Evolutionary conservation across 2,329 filamentous ascomycete genomes (phyloP).

Genomic region (Aspergillus bombycis): DNA sequence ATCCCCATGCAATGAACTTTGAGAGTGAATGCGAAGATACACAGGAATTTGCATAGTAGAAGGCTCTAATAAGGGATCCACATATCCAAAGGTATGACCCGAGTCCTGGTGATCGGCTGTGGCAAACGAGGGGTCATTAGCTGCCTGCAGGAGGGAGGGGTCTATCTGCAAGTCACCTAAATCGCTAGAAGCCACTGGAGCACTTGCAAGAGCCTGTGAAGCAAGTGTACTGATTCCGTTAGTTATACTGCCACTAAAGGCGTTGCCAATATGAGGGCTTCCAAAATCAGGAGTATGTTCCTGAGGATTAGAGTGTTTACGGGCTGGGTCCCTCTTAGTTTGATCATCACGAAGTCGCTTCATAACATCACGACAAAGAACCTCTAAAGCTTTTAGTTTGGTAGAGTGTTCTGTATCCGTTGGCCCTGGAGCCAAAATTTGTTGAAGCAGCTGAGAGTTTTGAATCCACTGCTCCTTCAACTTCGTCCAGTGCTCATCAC

Average conservation of each 20-base stretch:
- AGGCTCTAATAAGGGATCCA: constrained; percentile 40
- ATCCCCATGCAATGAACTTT: constrained; percentile 58
- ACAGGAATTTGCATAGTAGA: constrained; percentile 55
- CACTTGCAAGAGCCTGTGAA: constrained; percentile 47
- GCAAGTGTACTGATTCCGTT: constrained; percentile 49
- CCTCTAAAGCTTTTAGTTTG: constrained; percentile 69
- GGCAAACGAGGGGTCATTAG: constrained; percentile 51
- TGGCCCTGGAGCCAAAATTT: constrained; percentile 55
- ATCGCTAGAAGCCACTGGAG: constrained; percentile 42
- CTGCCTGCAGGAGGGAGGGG: constrained; percentile 63
- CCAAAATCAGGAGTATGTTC: constrained; percentile 25
- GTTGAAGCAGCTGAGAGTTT: constrained; percentile 58
- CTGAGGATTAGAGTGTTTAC: constrained; percentile 38
- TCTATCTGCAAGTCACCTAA: constrained; percentile 64
- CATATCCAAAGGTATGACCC: constrained; percentile 37
- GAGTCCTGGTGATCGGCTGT: constrained; percentile 38
- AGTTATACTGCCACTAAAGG: constrained; percentile 32
- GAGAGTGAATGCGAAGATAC: constrained; percentile 70
- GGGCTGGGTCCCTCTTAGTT: constrained; percentile 56
- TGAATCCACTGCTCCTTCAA: constrained; percentile 71
- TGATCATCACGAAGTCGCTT: constrained; percentile 74
- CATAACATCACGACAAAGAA: constrained; percentile 75
- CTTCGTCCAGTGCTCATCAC: constrained; percentile 70
- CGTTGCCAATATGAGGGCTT: constrained; percentile 26
- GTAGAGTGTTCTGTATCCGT: constrained; percentile 56